Evolutionary conservation across 2,329 filamentous ascomycete genomes (phyloP).

Genomic region (Aspergillus sergii): DNA sequence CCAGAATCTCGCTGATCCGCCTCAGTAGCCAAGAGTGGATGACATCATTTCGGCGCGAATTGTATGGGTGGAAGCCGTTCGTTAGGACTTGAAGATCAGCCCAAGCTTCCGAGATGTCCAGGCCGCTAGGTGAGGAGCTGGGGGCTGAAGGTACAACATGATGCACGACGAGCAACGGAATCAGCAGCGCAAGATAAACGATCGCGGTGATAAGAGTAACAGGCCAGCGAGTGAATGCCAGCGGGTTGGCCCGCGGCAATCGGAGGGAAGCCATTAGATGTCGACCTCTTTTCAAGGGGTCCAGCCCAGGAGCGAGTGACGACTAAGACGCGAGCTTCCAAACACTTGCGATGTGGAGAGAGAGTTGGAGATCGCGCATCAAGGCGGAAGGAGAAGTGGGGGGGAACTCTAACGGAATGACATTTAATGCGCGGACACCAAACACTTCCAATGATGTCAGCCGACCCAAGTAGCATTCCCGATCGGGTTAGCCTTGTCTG

Average conservation of each 20-base stretch:
- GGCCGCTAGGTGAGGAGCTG: constrained; percentile 58
- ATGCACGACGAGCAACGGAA: constrained; percentile 73
- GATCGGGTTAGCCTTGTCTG: neutral
- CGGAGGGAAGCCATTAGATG: constrained; percentile 37
- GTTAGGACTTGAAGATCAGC: constrained; percentile 76
- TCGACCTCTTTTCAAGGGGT: constrained; percentile 8
- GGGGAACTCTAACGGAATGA: neutral
- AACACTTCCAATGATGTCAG: neutral
- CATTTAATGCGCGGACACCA: neutral
- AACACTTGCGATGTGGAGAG: neutral
- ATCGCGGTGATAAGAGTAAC: constrained; percentile 78
- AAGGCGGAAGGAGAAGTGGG: constrained; percentile 8
- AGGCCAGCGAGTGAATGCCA: constrained; percentile 78
- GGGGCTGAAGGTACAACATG: constrained; percentile 73
- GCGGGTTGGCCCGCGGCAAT: constrained; percentile 41
- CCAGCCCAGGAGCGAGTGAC: constrained; percentile 1
- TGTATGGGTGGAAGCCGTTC: constrained; percentile 80
- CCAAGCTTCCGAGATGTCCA: constrained; percentile 88
- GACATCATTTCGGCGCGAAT: constrained; percentile 78
- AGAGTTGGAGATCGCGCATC: constrained; percentile 3
- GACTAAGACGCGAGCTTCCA: neutral
- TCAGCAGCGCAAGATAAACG: constrained; percentile 76
- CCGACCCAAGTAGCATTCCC: neutral
- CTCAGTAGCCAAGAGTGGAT: constrained; percentile 75
- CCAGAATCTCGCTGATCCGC: constrained; percentile 71